Percentiles rank a stretch among this genome's conserved stretches.
Conservation (phyloP, 331 rosid genomes). For the Telfairia occidentalis region DNA sequence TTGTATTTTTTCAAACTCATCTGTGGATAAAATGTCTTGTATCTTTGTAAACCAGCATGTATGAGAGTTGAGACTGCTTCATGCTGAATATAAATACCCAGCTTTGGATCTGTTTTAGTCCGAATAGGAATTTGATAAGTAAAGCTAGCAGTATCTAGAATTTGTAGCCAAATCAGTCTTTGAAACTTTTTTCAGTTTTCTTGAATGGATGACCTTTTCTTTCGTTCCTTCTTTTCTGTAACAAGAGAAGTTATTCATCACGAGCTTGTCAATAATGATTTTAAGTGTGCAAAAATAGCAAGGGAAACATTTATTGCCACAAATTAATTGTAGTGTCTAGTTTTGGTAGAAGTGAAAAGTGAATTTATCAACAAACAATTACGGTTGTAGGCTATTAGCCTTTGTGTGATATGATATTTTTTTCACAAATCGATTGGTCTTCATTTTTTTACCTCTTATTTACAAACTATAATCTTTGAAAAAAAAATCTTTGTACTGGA, state of each 20-base stretch:
- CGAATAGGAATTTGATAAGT: not conserved
- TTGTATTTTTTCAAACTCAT: not conserved
- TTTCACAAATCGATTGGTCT: not conserved
- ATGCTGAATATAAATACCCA: not conserved
- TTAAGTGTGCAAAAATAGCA: not conserved
- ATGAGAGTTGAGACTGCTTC: not conserved
- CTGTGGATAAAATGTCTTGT: not conserved
- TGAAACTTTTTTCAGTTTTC: not conserved
- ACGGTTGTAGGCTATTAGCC: not conserved
- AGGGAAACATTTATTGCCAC: not conserved
- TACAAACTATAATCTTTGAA: not conserved
- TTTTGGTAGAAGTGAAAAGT: not conserved
- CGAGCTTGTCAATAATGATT: not conserved
- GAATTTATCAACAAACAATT: not conserved
- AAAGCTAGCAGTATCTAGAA: not conserved
- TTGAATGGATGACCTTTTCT: not conserved
- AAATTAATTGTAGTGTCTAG: not conserved
- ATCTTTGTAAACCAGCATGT: not conserved
- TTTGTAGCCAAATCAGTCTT: not conserved
- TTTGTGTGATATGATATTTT: not conserved
- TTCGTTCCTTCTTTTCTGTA: not conserved
- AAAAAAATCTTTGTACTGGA: slow-evolving; percentile 1
- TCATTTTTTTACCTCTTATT: not conserved
- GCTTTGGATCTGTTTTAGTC: not conserved
- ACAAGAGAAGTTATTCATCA: not conserved